Conservation (phyloP, 2,329 filamentous ascomycete genomes). For the Phoma sp. region DNA sequence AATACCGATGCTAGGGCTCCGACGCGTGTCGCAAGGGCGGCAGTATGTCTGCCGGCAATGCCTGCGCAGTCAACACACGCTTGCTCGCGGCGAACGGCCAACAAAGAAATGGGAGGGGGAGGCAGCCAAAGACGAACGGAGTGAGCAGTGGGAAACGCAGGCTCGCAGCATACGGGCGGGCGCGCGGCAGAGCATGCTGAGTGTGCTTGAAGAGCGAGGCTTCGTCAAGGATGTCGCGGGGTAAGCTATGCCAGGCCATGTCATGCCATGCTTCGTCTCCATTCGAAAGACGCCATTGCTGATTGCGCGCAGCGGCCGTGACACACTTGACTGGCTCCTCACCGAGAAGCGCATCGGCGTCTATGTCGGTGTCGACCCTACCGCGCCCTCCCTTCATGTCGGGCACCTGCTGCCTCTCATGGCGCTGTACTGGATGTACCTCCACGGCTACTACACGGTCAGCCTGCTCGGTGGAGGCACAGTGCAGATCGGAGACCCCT, state of each 20-base stretch:
- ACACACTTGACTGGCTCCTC: conserved; percentile 68
- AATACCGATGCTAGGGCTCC: conserved; percentile 39
- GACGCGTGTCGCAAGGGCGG: conserved; percentile 35
- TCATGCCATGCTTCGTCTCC: neutral
- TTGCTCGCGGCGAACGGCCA: conserved; percentile 24
- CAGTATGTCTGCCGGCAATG: conserved; percentile 38
- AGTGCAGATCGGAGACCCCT: conserved; percentile 79
- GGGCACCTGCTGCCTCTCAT: conserved; percentile 83
- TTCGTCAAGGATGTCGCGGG: conserved; percentile 76
- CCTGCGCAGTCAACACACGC: conserved; percentile 27
- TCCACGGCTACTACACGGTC: conserved; percentile 72
- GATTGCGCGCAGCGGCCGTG: conserved; percentile 47
- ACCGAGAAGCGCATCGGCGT: conserved; percentile 69
- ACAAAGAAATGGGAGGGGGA: conserved; percentile 30
- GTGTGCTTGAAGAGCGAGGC: conserved; percentile 72
- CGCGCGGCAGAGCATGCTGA: conserved; percentile 58
- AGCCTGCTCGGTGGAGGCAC: conserved; percentile 77
- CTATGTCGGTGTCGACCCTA: conserved; percentile 84
- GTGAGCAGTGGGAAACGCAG: conserved; percentile 36
- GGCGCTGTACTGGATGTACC: conserved; percentile 83
- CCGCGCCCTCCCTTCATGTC: conserved; percentile 77
- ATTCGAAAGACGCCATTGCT: conserved; percentile 17
- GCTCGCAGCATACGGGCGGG: conserved; percentile 37
- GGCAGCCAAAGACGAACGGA: conserved; percentile 21
- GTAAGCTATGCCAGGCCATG: conserved; percentile 52